Base-by-base conservation (phyloP, 2,329 filamentous ascomycete species). In the Diaporthe longicolla region DNA sequence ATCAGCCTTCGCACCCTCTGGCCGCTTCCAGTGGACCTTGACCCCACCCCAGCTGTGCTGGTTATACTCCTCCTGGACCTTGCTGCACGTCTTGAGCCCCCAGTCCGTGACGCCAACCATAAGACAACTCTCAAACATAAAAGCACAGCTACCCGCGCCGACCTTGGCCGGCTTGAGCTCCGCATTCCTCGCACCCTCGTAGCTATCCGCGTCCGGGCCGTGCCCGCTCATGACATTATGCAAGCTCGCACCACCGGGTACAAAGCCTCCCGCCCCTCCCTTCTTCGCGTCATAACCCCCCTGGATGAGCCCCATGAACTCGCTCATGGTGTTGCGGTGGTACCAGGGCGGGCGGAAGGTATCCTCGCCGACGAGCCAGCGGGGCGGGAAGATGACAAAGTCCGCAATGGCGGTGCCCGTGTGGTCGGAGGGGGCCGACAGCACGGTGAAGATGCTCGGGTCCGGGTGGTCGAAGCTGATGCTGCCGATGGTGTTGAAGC, bases 391-490 rank as follows among this genome's bases (percentile, higher is more conserved):
- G 81, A 93, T 91, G 78, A 93, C 90, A 77, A 94, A 93, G 83
- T 94, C 92, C 9, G 91, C 91, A 3, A 93, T 83, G 17, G 92
- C 91, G 0, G 92, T 92, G 8, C 91, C 90, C 0, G 89, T 86
- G 0, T 87, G 87, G 6, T 87, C 82, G n/a, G 90, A 90, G 35
- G 88, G 90, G 2, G 90, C 91, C 1, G 92, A 90, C 32, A 93
- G 85, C 6, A 94, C 92, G 0, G 91, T 95, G 83, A 93, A 95
- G 81, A 95, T 95, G 76, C 89, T 92, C 0, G 93, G 93, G 79
- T 95, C 93, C 0, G 93, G 93, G 79, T 95, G 93, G 81, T 95
- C 93, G 79, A 90, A 94, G 10, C 90, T 93, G 77, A 94, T 91
- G 71, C 88, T 91, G 26, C 93, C 93, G 58, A 95, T 91, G 57